phyloP scores from a whole-genome alignment of 2,329 filamentous ascomycete genomes.

The Calonectria leucothoes region DNA sequence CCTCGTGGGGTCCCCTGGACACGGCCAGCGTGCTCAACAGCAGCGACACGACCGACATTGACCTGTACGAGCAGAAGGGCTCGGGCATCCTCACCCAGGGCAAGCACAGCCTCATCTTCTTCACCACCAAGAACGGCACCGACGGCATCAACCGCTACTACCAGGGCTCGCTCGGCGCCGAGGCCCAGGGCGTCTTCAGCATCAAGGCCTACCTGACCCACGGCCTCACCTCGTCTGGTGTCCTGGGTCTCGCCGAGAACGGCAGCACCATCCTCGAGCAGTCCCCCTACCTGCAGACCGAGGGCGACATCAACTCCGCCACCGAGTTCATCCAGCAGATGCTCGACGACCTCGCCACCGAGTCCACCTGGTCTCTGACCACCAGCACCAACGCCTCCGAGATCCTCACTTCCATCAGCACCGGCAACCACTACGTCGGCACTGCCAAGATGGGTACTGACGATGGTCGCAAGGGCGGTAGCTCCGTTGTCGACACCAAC shows the following conservation, averaged over 20 bases:
- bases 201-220: constrained; percentile 73
- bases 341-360: constrained; percentile 60
- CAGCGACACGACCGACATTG: constrained; percentile 65
- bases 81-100: constrained; percentile 73
- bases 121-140: constrained; percentile 64
- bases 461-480: constrained; percentile 63
- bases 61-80: constrained; percentile 68
- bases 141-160: constrained; percentile 73
- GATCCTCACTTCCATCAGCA: constrained; percentile 45
- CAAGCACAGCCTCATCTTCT: constrained; percentile 68
- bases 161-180: constrained; percentile 75
- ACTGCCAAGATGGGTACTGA: constrained; percentile 71
- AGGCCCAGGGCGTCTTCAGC: constrained; percentile 64
- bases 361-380: constrained; percentile 25
- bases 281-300: constrained; percentile 69
- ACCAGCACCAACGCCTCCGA: constrained; percentile 42
- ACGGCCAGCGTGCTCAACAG: constrained; percentile 60
- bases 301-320: constrained; percentile 72
- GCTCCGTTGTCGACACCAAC: constrained; percentile 70
- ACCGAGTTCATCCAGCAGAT: constrained; percentile 72
- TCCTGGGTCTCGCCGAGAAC: constrained; percentile 67
- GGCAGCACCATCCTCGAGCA: constrained; percentile 69
- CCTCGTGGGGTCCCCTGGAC: constrained; percentile 35
- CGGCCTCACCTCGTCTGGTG: constrained; percentile 69
- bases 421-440: constrained; percentile 61